Evolutionary conservation across 257 asterid genomes (phyloP), one percentile per base, ranked within the genome.

Genomic region (Solanum dulcamara): DNA sequence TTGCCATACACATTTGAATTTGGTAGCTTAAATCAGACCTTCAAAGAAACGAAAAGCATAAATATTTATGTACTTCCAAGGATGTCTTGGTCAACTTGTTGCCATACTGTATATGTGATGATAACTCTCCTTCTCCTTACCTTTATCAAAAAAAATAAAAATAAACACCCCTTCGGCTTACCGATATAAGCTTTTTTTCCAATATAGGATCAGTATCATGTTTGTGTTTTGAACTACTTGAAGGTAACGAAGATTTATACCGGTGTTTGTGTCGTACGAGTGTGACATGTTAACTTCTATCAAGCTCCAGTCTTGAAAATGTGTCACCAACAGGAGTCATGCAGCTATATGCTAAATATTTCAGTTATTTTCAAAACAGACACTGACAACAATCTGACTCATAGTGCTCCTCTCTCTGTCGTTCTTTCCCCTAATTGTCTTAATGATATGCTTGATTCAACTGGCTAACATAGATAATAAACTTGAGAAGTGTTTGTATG

Each of bases 401-500:
- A 22, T 75, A 24, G 81, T 75, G 8, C 22, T 8, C 44, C 59
- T 24, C 37, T 24, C 81, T 24, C 37, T 24, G 38, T 44, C 9
- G 13, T 51, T 67, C 55, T n/a, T 44, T 70, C 59, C 83, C 20
- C 8, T 79, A 7, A 40, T 77, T 44, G 42, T 26, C 46, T 37
- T 80, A 62, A 84, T 51, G 83, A 68, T 44, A 28, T 44, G 60
- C 15, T 44, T 44, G 38, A 24, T 44, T 46, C 55, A 60, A 11
- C 42, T 85, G 81, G 48, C 55, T 81, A 64, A 81, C 71, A 83
- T 55, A 82, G 35, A 66, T 59, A 38, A 86, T 53, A 30, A 30
- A 53, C 60, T 83, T 86, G 44, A 68, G 48, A 30, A 72, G 42
- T 70, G 35, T 74, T 26, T 83, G 84, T 83, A 2, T 88, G 86